Evolutionary conservation across 495 filamentous ascomycete genomes (phyloP), one percentile per base, ranked within the genome.

Genomic region (Penicillium argentinense): DNA sequence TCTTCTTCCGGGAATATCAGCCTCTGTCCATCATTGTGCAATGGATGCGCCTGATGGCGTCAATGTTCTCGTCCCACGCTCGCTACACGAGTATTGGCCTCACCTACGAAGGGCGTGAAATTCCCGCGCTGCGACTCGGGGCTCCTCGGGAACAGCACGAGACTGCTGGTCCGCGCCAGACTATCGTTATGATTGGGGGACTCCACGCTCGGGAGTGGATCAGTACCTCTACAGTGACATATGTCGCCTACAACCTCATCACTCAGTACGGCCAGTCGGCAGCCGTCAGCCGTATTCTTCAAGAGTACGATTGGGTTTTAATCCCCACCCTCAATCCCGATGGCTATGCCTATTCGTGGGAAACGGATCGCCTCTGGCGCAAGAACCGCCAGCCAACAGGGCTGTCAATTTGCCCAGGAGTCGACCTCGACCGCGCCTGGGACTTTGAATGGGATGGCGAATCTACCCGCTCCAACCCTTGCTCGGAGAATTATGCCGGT

Each of bases 181-280:
- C 87, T 2, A 83, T 98, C 41, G 73, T 97, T 29, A 73, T 98
- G 9, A 80, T 83, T 0, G 93, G 91, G 23, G 93, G 92, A 17
- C 78, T 84, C 38, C 93, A 98, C 64, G 92, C 90, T 2, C 79
- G 93, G 7, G 93, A 98, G 72, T 98, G 93, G 93, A 93, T 98
- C 50, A 89, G 88, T 36, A 91, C 87, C 1, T 91, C 84, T 56
- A 92, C 91, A 0, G 89, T 95, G n/a, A 91, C 79, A 39, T 97
- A 95, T 58, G 68, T 95, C 9, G 88, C 91, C 7, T 96, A 91
- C 75, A 87, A 81, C n/a, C 69, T 97, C 24, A 88, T 96, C 26
- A 91, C 86, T 5, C 78, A 81, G 12, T 92, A 89, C 62, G 86
- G 86, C 23, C 86, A 86, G 51, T 72, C 67, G 1, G 67, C 70